Base-by-base conservation (phyloP, 1,139 yeast species). In the Candida pseudoviswanathii region DNA sequence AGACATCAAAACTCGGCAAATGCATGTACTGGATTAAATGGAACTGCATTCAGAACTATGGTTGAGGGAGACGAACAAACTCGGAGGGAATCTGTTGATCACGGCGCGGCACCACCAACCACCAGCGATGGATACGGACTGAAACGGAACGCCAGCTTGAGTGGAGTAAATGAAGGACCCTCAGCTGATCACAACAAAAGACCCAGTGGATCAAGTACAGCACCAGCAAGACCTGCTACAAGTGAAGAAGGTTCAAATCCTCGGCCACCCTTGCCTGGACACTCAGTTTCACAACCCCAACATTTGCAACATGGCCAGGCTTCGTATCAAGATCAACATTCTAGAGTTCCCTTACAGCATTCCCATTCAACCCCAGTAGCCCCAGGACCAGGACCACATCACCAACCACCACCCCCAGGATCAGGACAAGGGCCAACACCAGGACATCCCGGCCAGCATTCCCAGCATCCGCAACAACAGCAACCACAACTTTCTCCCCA, bases 1-100 rank as follows among this genome's bases (percentile, higher is more conserved):
- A 73, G 96, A 48, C 89, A 82, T 63, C 70, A 78, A 59, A 82
- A 82, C 47, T 67, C 74, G 1, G 70, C 70, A 2, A 71, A 74
- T 55, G 80, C 78, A 0, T 75, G 80, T 49, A 55, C 66, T 5
- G 70, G 65, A 10, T 21, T 40, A 22, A 47, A 24, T 30, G 29
- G 37, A 16, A 8, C 44, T n/a, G 21, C 37, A 31, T 31, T 10
- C 9, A 21, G 27, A 22, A 6, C 33, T 30, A 26, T 16, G 2
- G n/a, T 25, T 30, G 30, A 24, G 25, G 10, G 9, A 3, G 31
- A 30, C n/a, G 24, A 31, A 3, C 21, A n/a, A 10, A 36, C 5
- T 9, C 22, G 26, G 10, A 36, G 40, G 16, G 33, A 40, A 5
- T 40, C 43, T 29, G 8, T 27, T 11, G 33, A 40, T 6, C 26